phyloP scores from a whole-genome alignment of 805 yeast genomes.

The Wickerhamomyces rabaulensis region DNA sequence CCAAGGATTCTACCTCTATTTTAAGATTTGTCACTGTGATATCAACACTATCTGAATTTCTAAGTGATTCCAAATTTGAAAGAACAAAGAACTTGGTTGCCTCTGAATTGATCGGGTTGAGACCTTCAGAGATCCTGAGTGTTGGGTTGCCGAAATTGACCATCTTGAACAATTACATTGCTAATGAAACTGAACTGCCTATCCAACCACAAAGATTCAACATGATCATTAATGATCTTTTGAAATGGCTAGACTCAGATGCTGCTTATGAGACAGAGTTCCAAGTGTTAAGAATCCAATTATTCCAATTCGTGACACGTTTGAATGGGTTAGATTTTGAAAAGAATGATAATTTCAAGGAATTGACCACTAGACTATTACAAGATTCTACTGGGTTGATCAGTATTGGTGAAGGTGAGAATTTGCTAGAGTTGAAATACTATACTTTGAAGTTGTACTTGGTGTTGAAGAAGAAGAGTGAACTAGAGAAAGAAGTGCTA shows the following conservation, averaged over 20 bases:
- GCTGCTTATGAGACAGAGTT: constrained; percentile 55
- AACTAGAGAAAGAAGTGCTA: constrained; percentile 28
- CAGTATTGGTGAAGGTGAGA: constrained; percentile 30
- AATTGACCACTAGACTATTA: constrained; percentile 32
- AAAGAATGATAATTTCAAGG: constrained; percentile 30
- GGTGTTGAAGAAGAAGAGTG: constrained; percentile 22
- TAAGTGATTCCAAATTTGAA: constrained; percentile 35
- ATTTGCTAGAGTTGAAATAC: constrained; percentile 38
- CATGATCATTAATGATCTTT: constrained; percentile 52
- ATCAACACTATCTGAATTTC: constrained; percentile 30
- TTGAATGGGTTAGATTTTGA: constrained; percentile 15
- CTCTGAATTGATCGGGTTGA: constrained; percentile 59
- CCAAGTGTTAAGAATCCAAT: constrained; percentile 41
- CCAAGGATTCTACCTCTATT: constrained; percentile 27
- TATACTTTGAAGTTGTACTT: constrained; percentile 40
- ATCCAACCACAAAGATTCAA: constrained; percentile 60
- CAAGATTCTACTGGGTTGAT: constrained; percentile 42
- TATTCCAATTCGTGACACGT: constrained; percentile 40
- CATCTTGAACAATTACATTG: constrained; percentile 39
- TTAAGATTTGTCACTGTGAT: constrained; percentile 28
- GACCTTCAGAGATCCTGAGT: constrained; percentile 33
- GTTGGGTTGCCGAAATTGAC: constrained; percentile 44
- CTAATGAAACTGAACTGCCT: constrained; percentile 30
- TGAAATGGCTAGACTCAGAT: constrained; percentile 58
- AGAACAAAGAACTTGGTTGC: constrained; percentile 55